Evolutionary conservation across 257 asterid species (phyloP), one percentile per base, ranked within the genome.

Genomic region (Nemophila menziesii): DNA sequence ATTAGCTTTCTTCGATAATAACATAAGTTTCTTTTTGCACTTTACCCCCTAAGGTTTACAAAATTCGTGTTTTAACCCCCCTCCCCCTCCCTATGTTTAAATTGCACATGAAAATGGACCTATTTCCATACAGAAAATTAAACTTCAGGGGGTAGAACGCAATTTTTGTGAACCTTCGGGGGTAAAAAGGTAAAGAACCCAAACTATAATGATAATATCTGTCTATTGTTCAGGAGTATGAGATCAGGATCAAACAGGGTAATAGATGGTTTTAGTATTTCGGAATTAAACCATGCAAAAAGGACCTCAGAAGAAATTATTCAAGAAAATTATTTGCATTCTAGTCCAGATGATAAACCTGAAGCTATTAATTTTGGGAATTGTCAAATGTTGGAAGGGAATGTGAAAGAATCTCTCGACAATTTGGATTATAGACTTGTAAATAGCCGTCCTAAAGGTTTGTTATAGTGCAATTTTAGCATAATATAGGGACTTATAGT

Each of bases 261-360:
- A 23, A 48, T 56, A 39, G 73, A 64, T 43, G 70, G 60, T 33
- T 73, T 67, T 44, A 64, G 80, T 26, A 62, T 69, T 65, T 52
- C 87, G 22, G 60, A 51, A 39, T 24, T 33, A 26, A 55, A 37
- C 48, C 46, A 54, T 22, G 57, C 26, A 48, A n/a, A n/a, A n/a
- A 70, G 67, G 66, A 66, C 50, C 21, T 14, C 63, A 17, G 83
- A 55, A 57, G 78, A 71, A 55, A 62, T 50, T 56, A 65, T 63
- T 34, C 89, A 65, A 34, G 96, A 78, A 71, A 76, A 73, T 67
- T 64, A 71, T 56, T 68, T 85, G 47, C 89, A 85, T 20, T 75
- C 73, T 56, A 51, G 62, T 40, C 46, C 16, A 29, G 52, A 58
- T 21, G 61, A 13, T 60, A 66, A 70, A 52, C 57, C 56, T 14